phyloP scores from a whole-genome alignment of 2,329 filamentous ascomycete species.

The Phaeosphaeriaceae sp. region DNA sequence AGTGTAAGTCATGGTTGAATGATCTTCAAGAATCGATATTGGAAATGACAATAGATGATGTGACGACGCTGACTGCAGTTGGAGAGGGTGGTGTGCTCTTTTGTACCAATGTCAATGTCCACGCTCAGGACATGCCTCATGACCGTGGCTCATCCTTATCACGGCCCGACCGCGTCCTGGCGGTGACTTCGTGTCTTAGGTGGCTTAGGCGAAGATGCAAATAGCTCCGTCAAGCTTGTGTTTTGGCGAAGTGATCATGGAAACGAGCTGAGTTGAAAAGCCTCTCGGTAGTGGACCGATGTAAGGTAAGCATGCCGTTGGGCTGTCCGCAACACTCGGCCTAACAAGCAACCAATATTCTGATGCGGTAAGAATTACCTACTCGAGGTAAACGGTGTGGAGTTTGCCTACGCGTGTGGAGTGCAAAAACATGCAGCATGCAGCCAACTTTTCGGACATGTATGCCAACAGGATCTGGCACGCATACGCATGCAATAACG shows the following conservation, averaged over 20 bases:
- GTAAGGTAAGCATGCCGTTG: slow-evolving; percentile 21
- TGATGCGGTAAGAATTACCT: background rate
- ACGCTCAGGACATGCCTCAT: slow-evolving; percentile 15
- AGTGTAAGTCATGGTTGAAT: slow-evolving; percentile 32
- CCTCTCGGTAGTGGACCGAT: slow-evolving; percentile 13
- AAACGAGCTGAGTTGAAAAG: slow-evolving; percentile 21
- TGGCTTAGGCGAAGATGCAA: slow-evolving; percentile 23
- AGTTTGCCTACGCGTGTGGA: background rate
- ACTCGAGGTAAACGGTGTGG: background rate
- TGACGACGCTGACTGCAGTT: background rate
- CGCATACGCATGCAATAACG: background rate
- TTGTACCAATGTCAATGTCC: slow-evolving; percentile 21
- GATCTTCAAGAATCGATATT: background rate
- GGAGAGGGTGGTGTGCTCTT: slow-evolving; percentile 22
- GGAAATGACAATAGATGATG: slow-evolving; percentile 3
- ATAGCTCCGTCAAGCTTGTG: slow-evolving; percentile 22
- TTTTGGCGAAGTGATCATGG: slow-evolving; percentile 17
- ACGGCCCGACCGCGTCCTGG: slow-evolving; percentile 14
- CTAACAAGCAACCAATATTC: slow-evolving; percentile 8
- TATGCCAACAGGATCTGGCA: background rate
- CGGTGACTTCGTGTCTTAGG: slow-evolving; percentile 13
- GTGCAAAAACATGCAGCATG: background rate
- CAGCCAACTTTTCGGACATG: background rate
- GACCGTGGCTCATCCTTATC: slow-evolving; percentile 14
- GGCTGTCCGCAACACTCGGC: slow-evolving; percentile 15